Percentiles rank a stretch among this genome's conserved stretches.
Conservation (phyloP, 2,329 filamentous ascomycete species). For the Ceratocystis lukuohia region DNA sequence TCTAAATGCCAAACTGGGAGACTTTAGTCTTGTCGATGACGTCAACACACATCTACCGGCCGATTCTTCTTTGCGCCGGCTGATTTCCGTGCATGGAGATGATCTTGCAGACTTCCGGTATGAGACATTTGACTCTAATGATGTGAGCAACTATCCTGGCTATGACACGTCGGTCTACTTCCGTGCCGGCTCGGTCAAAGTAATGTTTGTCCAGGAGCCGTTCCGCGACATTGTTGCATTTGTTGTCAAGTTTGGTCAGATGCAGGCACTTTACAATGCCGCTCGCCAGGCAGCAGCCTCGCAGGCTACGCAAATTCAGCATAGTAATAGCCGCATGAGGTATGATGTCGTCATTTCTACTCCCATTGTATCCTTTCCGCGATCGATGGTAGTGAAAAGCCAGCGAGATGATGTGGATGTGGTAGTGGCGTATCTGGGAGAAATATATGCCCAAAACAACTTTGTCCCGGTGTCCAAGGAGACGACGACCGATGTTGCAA, state of each 20-base stretch:
- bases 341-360: slow-evolving; percentile 91
- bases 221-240: slow-evolving; percentile 98
- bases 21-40: slow-evolving; percentile 81
- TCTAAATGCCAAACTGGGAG: slow-evolving; percentile 72
- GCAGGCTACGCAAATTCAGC: slow-evolving; percentile 84
- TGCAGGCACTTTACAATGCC: slow-evolving; percentile 98
- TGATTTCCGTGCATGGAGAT: slow-evolving; percentile 90
- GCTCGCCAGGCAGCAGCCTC: slow-evolving; percentile 87
- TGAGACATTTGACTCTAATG: slow-evolving; percentile 74
- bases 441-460: slow-evolving; percentile 92
- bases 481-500: slow-evolving; percentile 51
- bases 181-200: slow-evolving; percentile 83
- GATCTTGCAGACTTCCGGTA: slow-evolving; percentile 96
- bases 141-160: slow-evolving; percentile 64
- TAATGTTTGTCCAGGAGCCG: slow-evolving; percentile 94
- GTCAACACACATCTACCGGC: slow-evolving; percentile 79
- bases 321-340: slow-evolving; percentile 78
- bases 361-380: slow-evolving; percentile 88
- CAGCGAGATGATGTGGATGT: slow-evolving; percentile 67
- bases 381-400: slow-evolving; percentile 55
- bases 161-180: slow-evolving; percentile 88
- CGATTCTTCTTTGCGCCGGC: slow-evolving; percentile 65
- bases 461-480: slow-evolving; percentile 45
- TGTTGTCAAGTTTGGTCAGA: slow-evolving; percentile 95
- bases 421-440: slow-evolving; percentile 84